Percentiles rank a stretch among this genome's conserved stretches.
Evolutionary conservation across 2,329 filamentous ascomycete species (phyloP).

Genomic region (Volutella citrinella): DNA sequence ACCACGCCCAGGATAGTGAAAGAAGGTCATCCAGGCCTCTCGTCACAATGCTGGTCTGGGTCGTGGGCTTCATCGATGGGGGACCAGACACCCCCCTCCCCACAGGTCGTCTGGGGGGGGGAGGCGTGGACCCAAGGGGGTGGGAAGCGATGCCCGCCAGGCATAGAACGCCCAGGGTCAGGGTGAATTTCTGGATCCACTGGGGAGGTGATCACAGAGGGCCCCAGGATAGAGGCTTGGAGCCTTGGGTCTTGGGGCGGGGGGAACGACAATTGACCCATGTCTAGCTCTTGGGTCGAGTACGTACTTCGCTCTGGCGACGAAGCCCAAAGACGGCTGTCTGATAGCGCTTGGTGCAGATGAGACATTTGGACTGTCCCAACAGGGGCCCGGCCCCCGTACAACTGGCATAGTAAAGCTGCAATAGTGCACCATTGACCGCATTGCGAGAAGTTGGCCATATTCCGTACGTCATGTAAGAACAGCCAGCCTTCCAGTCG

Average conservation of each 20-base stretch:
- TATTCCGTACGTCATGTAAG: too few species aligned
- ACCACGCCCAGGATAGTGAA: conserved; percentile 23
- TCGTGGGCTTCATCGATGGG: conserved; percentile 17
- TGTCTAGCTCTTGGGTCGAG: conserved; percentile 17
- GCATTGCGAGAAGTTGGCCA: too few species aligned
- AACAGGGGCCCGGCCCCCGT: conserved; percentile 13
- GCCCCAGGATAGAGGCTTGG: conserved; percentile 20
- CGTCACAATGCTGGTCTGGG: conserved; percentile 22
- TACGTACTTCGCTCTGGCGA: conserved; percentile 5
- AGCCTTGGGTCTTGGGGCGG: conserved; percentile 16
- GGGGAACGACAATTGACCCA: conserved; percentile 15
- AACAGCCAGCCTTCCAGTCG: too few species aligned
- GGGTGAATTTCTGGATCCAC: conserved; percentile 20
- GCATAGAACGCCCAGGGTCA: conserved; percentile 17
- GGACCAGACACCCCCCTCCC: conserved; percentile 20
- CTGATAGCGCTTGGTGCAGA: conserved; percentile 12
- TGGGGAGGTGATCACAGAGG: conserved; percentile 25
- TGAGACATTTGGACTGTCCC: conserved; percentile 20
- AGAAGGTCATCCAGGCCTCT: conserved; percentile 24
- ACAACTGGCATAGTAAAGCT: too few species aligned
- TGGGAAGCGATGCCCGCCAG: conserved; percentile 14
- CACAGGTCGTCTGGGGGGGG: conserved; percentile 15
- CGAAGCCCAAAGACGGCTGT: conserved; percentile 14
- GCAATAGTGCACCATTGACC: conserved; percentile 11
- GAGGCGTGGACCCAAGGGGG: conserved; percentile 15